Percentiles rank a stretch among this genome's conserved stretches.
Evolutionary conservation across 768 basidiomycete species (phyloP).

Genomic region (Hemileccinum rubropunctum): DNA sequence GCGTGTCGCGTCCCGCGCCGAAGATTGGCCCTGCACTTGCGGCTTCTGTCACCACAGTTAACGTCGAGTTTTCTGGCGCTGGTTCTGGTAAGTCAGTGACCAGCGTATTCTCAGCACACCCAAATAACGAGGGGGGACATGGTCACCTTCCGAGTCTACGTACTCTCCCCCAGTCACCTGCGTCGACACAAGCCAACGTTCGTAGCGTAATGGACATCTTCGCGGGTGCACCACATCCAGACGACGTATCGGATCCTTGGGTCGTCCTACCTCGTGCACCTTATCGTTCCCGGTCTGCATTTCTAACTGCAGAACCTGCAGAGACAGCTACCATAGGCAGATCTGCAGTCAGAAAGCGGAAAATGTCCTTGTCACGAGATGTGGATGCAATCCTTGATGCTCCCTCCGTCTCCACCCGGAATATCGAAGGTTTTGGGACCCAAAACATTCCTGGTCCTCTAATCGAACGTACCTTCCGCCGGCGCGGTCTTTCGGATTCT

Average conservation of each 20-base stretch:
- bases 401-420: slow-evolving; percentile 21
- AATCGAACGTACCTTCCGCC: slow-evolving; percentile 62
- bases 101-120: slow-evolving; percentile 36
- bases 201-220: slow-evolving; percentile 80
- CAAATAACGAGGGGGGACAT: slow-evolving; percentile 16
- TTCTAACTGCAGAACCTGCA: slow-evolving; percentile 20
- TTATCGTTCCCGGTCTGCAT: slow-evolving; percentile 29
- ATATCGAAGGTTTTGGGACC: slow-evolving; percentile 38
- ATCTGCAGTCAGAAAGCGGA: slow-evolving; percentile 13
- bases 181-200: slow-evolving; percentile 17
- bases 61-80: slow-evolving; percentile 88
- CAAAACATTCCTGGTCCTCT: slow-evolving; percentile 50
- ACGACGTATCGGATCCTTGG: slow-evolving; percentile 62
- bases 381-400: slow-evolving; percentile 80
- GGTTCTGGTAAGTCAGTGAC: slow-evolving; percentile 58
- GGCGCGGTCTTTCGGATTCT: slow-evolving; percentile 87
- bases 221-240: slow-evolving; percentile 71
- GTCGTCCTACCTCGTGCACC: slow-evolving; percentile 54
- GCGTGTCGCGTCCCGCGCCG: slow-evolving; percentile 54
- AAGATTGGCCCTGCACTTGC: slow-evolving; percentile 84
- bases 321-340: slow-evolving; percentile 19
- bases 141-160: slow-evolving; percentile 10
- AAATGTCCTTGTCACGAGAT: slow-evolving; percentile 49
- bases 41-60: slow-evolving; percentile 89
- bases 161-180: slow-evolving; percentile 11